Conservation (phyloP, 345 rosid species). For the Erodium maritimum region DNA sequence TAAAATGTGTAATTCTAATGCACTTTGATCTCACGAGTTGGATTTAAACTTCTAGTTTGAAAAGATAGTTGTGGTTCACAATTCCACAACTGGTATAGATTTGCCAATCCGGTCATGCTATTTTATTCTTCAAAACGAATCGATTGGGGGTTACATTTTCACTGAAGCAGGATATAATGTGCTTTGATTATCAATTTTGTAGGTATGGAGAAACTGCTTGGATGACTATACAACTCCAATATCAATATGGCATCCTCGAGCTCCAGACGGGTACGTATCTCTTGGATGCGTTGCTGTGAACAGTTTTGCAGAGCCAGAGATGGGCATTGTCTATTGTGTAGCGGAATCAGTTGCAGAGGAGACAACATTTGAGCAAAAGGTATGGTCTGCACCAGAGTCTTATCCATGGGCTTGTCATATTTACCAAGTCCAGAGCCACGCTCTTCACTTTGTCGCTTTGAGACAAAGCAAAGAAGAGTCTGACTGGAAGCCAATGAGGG, state of each 20-base stretch:
- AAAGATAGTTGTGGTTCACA: no score
- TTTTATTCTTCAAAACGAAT: no score
- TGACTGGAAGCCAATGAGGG: constrained; percentile 63
- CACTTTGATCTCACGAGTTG: no score
- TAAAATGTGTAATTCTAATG: no score
- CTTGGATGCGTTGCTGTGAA: constrained; percentile 67
- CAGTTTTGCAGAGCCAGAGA: constrained; percentile 62
- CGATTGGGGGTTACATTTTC: neutral
- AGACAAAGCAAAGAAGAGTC: constrained; percentile 57
- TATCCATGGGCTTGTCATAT: constrained; percentile 92
- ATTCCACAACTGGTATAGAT: no score
- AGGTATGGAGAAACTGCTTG: constrained; percentile 93
- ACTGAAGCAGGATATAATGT: no score
- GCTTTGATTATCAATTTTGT: constrained; percentile 1
- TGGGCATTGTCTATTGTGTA: constrained; percentile 42
- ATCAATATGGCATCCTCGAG: constrained; percentile 89
- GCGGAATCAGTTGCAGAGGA: constrained; percentile 56
- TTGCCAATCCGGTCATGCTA: no score
- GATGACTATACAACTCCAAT: constrained; percentile 61
- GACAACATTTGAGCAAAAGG: constrained; percentile 67
- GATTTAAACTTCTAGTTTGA: no score
- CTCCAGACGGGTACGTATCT: constrained; percentile 68
- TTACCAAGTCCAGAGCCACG: constrained; percentile 76
- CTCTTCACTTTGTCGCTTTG: constrained; percentile 83
- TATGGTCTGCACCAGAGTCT: constrained; percentile 75